Evolutionary conservation across 2,329 filamentous ascomycete species (phyloP), one percentile per base, ranked within the genome.

Genomic region (Phialophora verrucosa): DNA sequence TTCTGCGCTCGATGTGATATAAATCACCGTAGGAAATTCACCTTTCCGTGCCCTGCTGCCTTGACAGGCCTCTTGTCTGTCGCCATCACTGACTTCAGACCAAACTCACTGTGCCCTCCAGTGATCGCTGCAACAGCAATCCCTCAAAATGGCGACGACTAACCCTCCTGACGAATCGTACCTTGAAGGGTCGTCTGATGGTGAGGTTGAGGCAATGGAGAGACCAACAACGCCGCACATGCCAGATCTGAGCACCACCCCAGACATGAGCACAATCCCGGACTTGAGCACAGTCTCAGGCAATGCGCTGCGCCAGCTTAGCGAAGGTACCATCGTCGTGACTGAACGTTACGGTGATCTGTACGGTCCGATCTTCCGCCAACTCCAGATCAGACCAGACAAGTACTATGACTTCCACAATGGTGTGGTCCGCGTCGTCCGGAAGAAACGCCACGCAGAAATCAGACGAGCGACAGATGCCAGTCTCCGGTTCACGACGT

Each of bases 351-450:
- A 65, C 10, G 66, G 66, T 3, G 31, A 53, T 11, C 1, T 65
- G 35, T 70, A 70, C 53, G 29, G 17, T 2, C 57, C 64, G n/a
- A 56, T 66, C 60, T 68, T 66, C 20, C 64, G 59, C 1, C 51
- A 64, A n/a, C 56, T 72, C 12, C 70, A 72, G 58, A 69, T 72
- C 59, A 31, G 42, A 17, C 62, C 64, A 4, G 65, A 66, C 12
- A 58, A 59, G 23, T 60, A 68, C 32, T 4, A 64, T 12, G 35
- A 64, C 12, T 72, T 72, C 65, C 64, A 66, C 47, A 42, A 65
- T 17, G 60, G 56, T 2, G 65, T 69, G 51, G 31, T 71, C n/a
- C 63, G 66, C 27, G 12, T 49, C 3, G 57, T 64, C 35, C 70
- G 68, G 42, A 69, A 64, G 51, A 70, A 68, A 31, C 63, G 66